A percentile compares a stretch with the other conserved stretches of the same genome.
Conservation (phyloP, 176 grass and related monocot genomes). For the Aegilops bicornis region DNA sequence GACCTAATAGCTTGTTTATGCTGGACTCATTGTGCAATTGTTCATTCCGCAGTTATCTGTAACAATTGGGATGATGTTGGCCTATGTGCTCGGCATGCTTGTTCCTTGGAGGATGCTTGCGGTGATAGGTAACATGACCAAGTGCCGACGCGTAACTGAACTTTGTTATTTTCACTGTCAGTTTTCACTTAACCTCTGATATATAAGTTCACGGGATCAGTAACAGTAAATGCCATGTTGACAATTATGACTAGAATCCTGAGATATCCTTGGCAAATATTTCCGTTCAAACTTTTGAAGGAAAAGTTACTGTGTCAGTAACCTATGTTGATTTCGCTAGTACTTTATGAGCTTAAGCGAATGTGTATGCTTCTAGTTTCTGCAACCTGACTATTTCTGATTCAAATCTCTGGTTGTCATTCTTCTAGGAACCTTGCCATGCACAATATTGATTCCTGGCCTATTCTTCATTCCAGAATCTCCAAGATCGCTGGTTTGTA, state of each 20-base stretch:
- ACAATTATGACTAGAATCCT: not conserved
- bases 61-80: conserved; percentile 88
- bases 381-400: no score
- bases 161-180: not conserved
- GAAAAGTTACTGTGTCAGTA: not conserved
- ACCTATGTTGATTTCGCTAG: not conserved
- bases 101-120: conserved; percentile 90
- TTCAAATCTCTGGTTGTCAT: not conserved
- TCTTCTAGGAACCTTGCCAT: not conserved
- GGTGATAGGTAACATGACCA: conserved; percentile 71
- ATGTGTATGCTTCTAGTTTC: not conserved
- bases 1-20: not conserved
- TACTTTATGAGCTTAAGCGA: not conserved
- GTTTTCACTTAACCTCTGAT: not conserved
- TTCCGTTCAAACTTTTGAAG: not conserved
- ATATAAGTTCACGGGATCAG: not conserved
- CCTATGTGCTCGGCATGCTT: conserved; percentile 92
- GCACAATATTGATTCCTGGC: no score
- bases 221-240: not conserved
- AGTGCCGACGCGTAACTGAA: conserved; percentile 7
- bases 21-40: conserved; percentile 10
- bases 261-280: not conserved
- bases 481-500: no score
- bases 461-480: no score
- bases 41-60: conserved; percentile 59